phyloP scores from a whole-genome alignment of 441 rosid genomes.

The Manihot esculenta region DNA sequence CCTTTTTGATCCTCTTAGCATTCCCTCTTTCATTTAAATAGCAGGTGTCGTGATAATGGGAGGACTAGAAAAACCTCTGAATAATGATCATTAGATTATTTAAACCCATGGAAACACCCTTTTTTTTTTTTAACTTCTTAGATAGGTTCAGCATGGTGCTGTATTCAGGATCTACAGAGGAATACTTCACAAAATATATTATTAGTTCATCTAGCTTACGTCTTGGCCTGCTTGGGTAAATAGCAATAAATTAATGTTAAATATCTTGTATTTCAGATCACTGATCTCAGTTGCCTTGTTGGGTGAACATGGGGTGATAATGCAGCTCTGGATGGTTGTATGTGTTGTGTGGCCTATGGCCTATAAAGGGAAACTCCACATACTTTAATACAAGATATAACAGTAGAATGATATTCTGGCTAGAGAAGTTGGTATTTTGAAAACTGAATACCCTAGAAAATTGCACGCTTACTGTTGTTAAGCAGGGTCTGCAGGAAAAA shows the following conservation, averaged over 20 bases:
- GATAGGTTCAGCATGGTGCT: background rate
- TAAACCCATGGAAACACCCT: background rate
- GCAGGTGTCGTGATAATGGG: too few relatives aligned
- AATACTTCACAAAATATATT: background rate
- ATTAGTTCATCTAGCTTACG: background rate
- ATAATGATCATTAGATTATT: too few relatives aligned
- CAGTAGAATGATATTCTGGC: background rate
- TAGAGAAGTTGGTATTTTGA: background rate
- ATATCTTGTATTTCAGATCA: background rate
- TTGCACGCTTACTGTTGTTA: background rate
- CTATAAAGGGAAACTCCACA: background rate
- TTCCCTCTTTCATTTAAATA: too few relatives aligned
- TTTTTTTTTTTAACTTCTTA: background rate
- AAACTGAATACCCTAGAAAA: background rate
- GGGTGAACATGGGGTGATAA: background rate
- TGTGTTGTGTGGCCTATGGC: too few relatives aligned
- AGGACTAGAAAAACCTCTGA: too few relatives aligned
- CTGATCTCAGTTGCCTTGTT: background rate
- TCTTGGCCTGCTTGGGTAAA: conserved; percentile 1
- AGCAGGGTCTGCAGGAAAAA: background rate
- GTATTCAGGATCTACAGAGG: background rate
- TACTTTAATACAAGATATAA: background rate
- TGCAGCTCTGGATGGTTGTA: background rate
- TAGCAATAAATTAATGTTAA: background rate
- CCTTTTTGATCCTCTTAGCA: too few relatives aligned